A percentile compares a stretch with the other conserved stretches of the same genome.
These are phyloP conservation scores for Candida cerambycidarum DNA, from an alignment of 805 yeast species.

Conservation along the genomic window DNA sequence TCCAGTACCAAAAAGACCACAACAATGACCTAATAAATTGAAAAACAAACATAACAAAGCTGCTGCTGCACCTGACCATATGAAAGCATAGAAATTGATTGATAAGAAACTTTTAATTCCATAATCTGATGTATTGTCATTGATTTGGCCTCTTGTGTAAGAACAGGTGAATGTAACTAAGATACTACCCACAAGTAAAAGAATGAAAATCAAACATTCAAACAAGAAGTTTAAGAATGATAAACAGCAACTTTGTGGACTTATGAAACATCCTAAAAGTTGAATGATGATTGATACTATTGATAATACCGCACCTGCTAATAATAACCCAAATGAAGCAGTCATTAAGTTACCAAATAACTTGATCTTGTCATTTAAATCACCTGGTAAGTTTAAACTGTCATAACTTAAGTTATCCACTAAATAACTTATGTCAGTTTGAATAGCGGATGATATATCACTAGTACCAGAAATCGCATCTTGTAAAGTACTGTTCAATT, in stretches of 20 bases:
- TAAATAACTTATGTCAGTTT: slow-evolving; percentile 22
- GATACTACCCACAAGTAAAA: slow-evolving; percentile 50
- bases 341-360: slow-evolving; percentile 49
- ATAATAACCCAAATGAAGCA: slow-evolving; percentile 52
- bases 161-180: slow-evolving; percentile 63
- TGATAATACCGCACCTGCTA: slow-evolving; percentile 31
- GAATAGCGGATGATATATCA: slow-evolving; percentile 23
- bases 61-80: slow-evolving; percentile 64
- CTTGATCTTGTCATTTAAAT: slow-evolving; percentile 45
- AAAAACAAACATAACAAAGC: slow-evolving; percentile 30
- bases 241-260: slow-evolving; percentile 45
- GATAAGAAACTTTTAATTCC: slow-evolving; percentile 59
- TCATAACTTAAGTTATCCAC: slow-evolving; percentile 25
- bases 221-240: slow-evolving; percentile 45
- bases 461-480: slow-evolving; percentile 24
- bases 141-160: slow-evolving; percentile 50
- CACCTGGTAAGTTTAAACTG: slow-evolving; percentile 52
- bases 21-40: slow-evolving; percentile 41
- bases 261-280: slow-evolving; percentile 40
- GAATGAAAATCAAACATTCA: slow-evolving; percentile 45
- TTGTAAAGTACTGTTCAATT: slow-evolving; percentile 28
- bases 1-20: slow-evolving; percentile 37
- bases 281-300: slow-evolving; percentile 52
- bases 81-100: slow-evolving; percentile 52
- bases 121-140: slow-evolving; percentile 43